These are phyloP conservation scores for Ophiocytium majus DNA, from an alignment of 352 stramenopile genomes.

Conservation along the genomic window DNA sequence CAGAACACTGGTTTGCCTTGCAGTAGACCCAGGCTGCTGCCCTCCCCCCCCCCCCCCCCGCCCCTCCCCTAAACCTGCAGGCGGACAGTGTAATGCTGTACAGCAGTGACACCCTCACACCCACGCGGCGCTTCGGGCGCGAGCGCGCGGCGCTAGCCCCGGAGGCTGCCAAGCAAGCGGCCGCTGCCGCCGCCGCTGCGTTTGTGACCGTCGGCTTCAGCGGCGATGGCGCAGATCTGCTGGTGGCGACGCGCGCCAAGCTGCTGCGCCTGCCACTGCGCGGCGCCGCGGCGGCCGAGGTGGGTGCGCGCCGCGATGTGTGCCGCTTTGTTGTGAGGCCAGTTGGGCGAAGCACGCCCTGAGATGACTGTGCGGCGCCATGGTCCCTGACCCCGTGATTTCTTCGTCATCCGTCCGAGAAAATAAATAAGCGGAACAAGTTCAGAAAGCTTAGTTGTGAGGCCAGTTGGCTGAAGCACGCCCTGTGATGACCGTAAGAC, in stretches of 20 bases:
- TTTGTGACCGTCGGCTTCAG: constrained; percentile 40
- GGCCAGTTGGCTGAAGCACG: no score
- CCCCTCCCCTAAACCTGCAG: constrained; percentile 23
- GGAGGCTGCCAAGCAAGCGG: not conserved
- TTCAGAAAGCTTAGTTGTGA: no score
- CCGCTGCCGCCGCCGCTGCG: not conserved
- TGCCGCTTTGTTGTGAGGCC: no score
- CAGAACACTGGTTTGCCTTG: not conserved
- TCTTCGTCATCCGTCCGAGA: no score
- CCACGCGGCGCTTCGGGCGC: constrained; percentile 29
- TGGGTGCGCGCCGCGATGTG: not conserved
- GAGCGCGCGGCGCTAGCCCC: not conserved
- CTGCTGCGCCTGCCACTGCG: constrained; percentile 36
- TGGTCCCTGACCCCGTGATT: no score
- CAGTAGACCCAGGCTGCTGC: no score
- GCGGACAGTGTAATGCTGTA: constrained; percentile 44
- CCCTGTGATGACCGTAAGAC: no score
- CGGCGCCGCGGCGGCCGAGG: not conserved
- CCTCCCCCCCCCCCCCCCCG: not conserved
- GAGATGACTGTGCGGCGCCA: no score
- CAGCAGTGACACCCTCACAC: constrained; percentile 31
- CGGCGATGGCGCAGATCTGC: constrained; percentile 27
- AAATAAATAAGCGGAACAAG: no score
- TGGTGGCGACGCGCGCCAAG: constrained; percentile 43
- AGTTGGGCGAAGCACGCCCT: no score